Evolutionary conservation across 441 rosid genomes (phyloP), one percentile per base, ranked within the genome.

Genomic region (Erysimum cheiri): DNA sequence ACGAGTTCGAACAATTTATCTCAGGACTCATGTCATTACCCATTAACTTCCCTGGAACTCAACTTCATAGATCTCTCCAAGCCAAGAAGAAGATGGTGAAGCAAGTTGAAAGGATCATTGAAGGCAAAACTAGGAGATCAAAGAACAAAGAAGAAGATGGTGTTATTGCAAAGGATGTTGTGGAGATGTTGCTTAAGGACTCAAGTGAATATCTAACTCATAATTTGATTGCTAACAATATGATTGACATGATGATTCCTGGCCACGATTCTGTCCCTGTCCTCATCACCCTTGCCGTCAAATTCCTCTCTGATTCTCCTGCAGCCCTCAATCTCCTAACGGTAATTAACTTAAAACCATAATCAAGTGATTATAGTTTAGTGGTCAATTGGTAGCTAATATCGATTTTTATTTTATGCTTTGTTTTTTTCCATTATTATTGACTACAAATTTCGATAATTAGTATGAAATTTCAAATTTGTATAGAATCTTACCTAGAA

Each of bases 231-330:
- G 99, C 98, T 10, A 90, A 81, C 71, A 95, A 95, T 74, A 78
- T 95, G 83, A 87, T 95, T 37, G 98, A 95, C 59, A 90, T 95
- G 97, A 95, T 95, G 97, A 95, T 95, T 26, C 99, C 99, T 0
- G 99, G 99, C 12, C 98, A 95, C 50, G 99, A 92, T 81, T 95
- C 99, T 1, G 98, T 95, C 22, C 99, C 99, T 0, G 78, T 95
- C 64, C 96, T 95, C 19, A 87, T 92, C 73, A 90, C 99, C 47
- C 93, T 94, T 0, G 95, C 99, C 41, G 74, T 89, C 9, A 90
- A 90, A 73, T 95, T 83, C 82, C 96, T 92, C 35, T 90, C 99
- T 1, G 93, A 90, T 73, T 88, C 80, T 74, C 96, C 98, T 0
- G 64, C 85, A 24, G 96, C 90, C 11, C 87, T 95, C 5, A 82